A percentile compares a stretch with the other conserved stretches of the same genome.
Conservation (phyloP, 192 early-diverging fungal species). For the Polychytrium aggregatum region DNA sequence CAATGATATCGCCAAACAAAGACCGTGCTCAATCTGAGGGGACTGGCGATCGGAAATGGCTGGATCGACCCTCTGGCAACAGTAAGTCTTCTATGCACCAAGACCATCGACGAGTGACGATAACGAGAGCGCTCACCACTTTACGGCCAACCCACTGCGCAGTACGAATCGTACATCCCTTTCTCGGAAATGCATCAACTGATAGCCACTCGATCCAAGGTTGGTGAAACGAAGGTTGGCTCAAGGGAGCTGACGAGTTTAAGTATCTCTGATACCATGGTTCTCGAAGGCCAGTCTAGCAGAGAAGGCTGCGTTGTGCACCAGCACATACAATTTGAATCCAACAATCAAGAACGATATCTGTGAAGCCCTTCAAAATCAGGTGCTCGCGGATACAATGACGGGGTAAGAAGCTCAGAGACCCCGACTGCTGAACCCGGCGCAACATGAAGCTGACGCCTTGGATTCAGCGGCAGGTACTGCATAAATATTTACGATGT, state of each 20-base stretch:
- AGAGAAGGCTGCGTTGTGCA: slow-evolving; percentile 15
- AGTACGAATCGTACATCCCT: slow-evolving; percentile 40
- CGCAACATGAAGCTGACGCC: too few species aligned
- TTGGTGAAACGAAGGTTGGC: slow-evolving; percentile 1
- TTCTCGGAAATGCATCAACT: slow-evolving; percentile 27
- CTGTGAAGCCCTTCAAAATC: slow-evolving; percentile 34
- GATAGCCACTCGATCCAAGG: slow-evolving; percentile 12
- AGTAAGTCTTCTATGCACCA: too few species aligned
- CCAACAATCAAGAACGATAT: slow-evolving; percentile 14
- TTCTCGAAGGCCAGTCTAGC: too few species aligned
- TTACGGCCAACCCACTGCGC: too few species aligned
- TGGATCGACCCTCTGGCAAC: slow-evolving; percentile 59
- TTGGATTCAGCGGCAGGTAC: slow-evolving; percentile 10
- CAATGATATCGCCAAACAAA: neutral
- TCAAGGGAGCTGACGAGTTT: too few species aligned
- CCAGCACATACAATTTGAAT: slow-evolving; percentile 1
- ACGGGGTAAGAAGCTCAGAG: slow-evolving; percentile 9
- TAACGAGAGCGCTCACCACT: too few species aligned
- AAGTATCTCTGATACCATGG: too few species aligned
- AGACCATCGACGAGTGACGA: too few species aligned
- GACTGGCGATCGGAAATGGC: slow-evolving; percentile 61
- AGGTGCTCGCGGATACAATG: slow-evolving; percentile 16
- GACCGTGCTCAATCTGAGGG: slow-evolving; percentile 16
- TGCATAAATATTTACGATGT: slow-evolving; percentile 71
- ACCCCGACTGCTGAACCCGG: too few species aligned